Conservation (phyloP, 1,284 basidiomycete genomes). For the Trametes pubescens region DNA sequence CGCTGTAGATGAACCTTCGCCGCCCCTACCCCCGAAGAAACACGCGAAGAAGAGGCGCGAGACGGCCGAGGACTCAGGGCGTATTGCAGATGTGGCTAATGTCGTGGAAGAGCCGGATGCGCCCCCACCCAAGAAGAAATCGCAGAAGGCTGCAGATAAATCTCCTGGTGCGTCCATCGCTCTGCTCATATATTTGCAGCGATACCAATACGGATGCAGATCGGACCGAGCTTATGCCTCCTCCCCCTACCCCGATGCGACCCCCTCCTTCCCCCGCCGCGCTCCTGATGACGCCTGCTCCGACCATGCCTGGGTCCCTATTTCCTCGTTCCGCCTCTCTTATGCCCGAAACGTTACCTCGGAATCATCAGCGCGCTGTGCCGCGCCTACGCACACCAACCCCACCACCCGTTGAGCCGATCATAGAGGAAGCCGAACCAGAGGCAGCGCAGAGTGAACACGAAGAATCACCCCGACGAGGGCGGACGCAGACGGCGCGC, state of each 20-base stretch:
- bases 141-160: not conserved
- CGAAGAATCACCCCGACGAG: slow-evolving; percentile 10
- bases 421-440: slow-evolving; percentile 1
- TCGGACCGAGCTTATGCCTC: slow-evolving; percentile 26
- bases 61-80: slow-evolving; percentile 2
- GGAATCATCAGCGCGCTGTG: slow-evolving; percentile 15
- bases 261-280: slow-evolving; percentile 43
- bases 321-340: slow-evolving; percentile 75
- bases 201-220: not conserved
- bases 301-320: slow-evolving; percentile 81
- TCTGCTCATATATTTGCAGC: not conserved
- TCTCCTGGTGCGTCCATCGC: slow-evolving; percentile 2
- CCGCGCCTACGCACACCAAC: slow-evolving; percentile 27
- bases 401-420: slow-evolving; percentile 14
- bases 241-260: slow-evolving; percentile 39
- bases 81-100: slow-evolving; percentile 13
- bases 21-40: slow-evolving; percentile 12
- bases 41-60: slow-evolving; percentile 25
- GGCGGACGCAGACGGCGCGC: slow-evolving; percentile 3
- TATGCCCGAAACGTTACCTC: slow-evolving; percentile 51
- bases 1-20: slow-evolving; percentile 17
- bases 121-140: slow-evolving; percentile 15
- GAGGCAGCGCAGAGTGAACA: not conserved
- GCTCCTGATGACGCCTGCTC: slow-evolving; percentile 43
- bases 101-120: slow-evolving; percentile 16